A percentile compares a stretch with the other conserved stretches of the same genome.
Evolutionary conservation across 2,329 filamentous ascomycete species (phyloP).

Genomic region (Colletotrichum cordylinicola): DNA sequence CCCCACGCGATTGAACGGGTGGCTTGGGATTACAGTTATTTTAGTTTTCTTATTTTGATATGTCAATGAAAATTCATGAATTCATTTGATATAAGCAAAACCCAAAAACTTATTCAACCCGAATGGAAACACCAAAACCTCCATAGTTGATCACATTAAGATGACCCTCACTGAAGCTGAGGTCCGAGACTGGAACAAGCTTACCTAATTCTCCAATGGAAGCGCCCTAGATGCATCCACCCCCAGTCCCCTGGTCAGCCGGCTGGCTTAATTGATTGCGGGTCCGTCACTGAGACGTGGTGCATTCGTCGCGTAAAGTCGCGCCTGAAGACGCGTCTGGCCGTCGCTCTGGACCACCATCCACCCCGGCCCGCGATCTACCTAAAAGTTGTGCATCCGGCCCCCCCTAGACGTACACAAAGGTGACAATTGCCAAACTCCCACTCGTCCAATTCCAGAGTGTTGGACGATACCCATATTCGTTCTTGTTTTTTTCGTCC

Average conservation of each 20-base stretch:
- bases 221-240: background rate
- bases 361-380: constrained; percentile 1
- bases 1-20: background rate
- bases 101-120: background rate
- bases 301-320: constrained; percentile 23
- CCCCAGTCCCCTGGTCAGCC: background rate
- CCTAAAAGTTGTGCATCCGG: constrained; percentile 9
- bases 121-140: background rate
- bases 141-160: background rate
- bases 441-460: constrained; percentile 20
- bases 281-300: constrained; percentile 1
- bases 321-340: constrained; percentile 20
- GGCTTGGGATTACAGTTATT: background rate
- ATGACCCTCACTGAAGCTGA: background rate
- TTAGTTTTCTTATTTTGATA: background rate
- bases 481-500: background rate
- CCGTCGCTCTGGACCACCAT: background rate
- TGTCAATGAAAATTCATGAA: background rate
- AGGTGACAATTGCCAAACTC: constrained; percentile 10
- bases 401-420: background rate
- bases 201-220: background rate
- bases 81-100: background rate
- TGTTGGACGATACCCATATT: background rate
- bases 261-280: constrained; percentile 22
- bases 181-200: background rate